Conservation (phyloP, 169 alveolate genomes). For the Plasmodium inui region DNA sequence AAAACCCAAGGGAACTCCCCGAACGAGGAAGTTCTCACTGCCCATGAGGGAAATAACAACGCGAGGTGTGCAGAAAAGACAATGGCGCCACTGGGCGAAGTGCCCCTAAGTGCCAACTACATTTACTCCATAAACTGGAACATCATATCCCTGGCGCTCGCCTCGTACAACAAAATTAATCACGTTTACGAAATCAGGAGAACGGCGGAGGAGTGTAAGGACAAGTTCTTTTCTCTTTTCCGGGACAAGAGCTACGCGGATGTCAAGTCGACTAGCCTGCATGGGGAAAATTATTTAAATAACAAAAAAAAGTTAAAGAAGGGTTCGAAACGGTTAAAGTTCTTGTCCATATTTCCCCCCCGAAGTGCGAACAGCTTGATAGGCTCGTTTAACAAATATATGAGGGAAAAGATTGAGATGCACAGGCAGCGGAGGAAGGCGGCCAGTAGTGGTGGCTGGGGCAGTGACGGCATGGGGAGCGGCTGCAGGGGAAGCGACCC, state of each 20-base stretch:
- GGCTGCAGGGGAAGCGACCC: background rate
- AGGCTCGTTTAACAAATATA: conserved; percentile 23
- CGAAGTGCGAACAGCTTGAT: conserved; percentile 13
- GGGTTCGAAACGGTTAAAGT: conserved; percentile 21
- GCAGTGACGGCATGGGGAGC: background rate
- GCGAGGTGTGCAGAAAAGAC: background rate
- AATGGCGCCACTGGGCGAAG: background rate
- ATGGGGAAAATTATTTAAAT: conserved; percentile 22
- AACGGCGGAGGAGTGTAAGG: conserved; percentile 59
- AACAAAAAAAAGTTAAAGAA: conserved; percentile 11
- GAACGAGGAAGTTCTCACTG: background rate
- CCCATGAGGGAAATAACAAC: background rate
- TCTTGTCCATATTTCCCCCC: conserved; percentile 41
- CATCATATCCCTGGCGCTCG: conserved; percentile 60
- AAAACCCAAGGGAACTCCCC: background rate
- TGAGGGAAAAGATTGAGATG: conserved; percentile 25
- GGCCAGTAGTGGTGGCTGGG: background rate
- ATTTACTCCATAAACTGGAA: conserved; percentile 57
- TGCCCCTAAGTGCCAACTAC: background rate
- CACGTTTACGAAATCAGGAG: conserved; percentile 35
- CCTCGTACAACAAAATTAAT: conserved; percentile 62
- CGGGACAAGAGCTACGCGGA: background rate
- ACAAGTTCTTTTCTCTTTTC: conserved; percentile 48
- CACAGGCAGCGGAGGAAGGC: background rate
- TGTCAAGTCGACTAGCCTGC: background rate